phyloP scores from a whole-genome alignment of 31 red algal genomes.

The Porphyra umbilicalis region DNA sequence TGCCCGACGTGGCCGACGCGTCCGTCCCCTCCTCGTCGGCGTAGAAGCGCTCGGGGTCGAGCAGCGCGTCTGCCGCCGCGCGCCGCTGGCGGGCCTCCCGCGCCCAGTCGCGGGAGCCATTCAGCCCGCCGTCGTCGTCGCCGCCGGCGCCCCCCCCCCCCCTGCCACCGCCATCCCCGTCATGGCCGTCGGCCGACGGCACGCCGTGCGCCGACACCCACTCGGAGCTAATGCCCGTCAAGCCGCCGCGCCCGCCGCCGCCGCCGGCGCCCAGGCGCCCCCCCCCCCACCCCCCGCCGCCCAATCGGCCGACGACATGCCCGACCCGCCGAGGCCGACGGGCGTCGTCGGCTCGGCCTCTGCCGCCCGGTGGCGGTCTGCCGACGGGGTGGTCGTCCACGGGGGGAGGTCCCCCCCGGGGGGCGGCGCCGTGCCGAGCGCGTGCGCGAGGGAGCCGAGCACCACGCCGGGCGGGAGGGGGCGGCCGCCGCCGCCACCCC shows the following conservation, averaged over 20 bases:
- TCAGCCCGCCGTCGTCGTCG: no score
- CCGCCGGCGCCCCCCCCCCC: not conserved
- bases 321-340: not conserved
- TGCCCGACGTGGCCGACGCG: not conserved
- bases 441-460: not conserved
- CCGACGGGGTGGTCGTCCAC: not conserved
- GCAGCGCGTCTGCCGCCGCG: slow-evolving; percentile 1
- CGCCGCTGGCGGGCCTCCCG: not conserved
- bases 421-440: not conserved
- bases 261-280: not conserved
- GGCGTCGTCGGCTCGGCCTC: not conserved
- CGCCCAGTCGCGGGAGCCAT: slow-evolving; percentile 1
- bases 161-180: not conserved
- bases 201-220: slow-evolving; percentile 1
- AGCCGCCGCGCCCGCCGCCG: not conserved
- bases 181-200: not conserved
- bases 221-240: slow-evolving; percentile 23
- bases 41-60: slow-evolving; percentile 1
- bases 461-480: not conserved
- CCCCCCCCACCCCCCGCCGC: not conserved
- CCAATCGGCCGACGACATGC: not conserved
- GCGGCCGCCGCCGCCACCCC: not conserved
- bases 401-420: not conserved
- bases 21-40: slow-evolving; percentile 11
- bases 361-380: not conserved